These are phyloP conservation scores for Sungouiozyma ichnusensis DNA, from an alignment of 805 yeast species.

Conservation along the genomic window DNA sequence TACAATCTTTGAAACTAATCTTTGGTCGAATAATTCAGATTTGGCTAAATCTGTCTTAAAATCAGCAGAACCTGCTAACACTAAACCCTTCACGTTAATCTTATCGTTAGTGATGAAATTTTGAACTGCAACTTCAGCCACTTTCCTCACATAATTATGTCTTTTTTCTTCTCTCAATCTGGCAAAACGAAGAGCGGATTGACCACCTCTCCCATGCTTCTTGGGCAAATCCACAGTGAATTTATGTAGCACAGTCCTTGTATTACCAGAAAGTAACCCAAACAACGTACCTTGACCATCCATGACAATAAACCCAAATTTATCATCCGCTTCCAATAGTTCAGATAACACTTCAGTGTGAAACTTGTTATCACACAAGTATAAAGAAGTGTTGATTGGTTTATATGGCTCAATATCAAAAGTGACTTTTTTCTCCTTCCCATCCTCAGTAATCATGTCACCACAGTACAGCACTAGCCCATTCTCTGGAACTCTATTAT, in stretches of 20 bases:
- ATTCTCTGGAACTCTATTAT: conserved; percentile 82
- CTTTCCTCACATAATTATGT: conserved; percentile 96
- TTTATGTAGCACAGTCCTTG: conserved; percentile 91
- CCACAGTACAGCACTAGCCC: conserved; percentile 97
- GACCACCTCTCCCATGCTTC: conserved; percentile 99
- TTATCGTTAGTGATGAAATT: conserved; percentile 92
- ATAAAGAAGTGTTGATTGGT: conserved; percentile 94
- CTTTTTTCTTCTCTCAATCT: conserved; percentile 98
- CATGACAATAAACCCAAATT: conserved; percentile 96
- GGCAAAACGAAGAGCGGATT: conserved; percentile 97
- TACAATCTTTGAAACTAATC: conserved; percentile 78
- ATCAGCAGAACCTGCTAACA: conserved; percentile 98
- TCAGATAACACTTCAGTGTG: conserved; percentile 96
- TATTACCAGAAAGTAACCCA: conserved; percentile 92
- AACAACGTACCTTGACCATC: conserved; percentile 98
- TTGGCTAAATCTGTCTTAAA: conserved; percentile 89
- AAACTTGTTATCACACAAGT: conserved; percentile 94
- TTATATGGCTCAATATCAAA: conserved; percentile 98
- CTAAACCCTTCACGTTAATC: conserved; percentile 87
- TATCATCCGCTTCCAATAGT: conserved; percentile 87
- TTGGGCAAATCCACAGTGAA: conserved; percentile 96
- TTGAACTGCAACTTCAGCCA: conserved; percentile 96
- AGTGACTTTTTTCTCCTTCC: conserved; percentile 92
- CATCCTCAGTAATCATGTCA: conserved; percentile 93
- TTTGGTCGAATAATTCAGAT: conserved; percentile 86